A percentile compares a stretch with the other conserved stretches of the same genome.
phyloP scores from a whole-genome alignment of 352 stramenopile species.

The Globisporangium barbulae region DNA sequence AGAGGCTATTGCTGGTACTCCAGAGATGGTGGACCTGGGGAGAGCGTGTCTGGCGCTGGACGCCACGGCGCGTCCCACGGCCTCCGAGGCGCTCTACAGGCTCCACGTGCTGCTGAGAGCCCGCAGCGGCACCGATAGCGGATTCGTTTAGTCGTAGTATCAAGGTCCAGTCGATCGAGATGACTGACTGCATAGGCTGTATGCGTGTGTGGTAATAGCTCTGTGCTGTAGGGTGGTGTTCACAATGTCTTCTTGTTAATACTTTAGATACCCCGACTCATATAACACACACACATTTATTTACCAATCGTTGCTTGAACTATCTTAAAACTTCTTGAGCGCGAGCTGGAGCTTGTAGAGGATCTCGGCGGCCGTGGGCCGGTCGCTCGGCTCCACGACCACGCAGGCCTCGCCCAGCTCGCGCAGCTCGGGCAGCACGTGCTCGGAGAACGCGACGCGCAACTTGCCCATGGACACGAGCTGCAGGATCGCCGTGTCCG shows the following conservation, averaged over 20 bases:
- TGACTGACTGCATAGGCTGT: neutral
- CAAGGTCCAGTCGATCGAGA: neutral
- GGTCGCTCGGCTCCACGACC: constrained; percentile 29
- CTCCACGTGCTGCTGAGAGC: constrained; percentile 27
- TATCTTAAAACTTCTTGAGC: constrained; percentile 17
- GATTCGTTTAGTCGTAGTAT: neutral
- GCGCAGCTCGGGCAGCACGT: constrained; percentile 23
- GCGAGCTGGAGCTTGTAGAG: constrained; percentile 35
- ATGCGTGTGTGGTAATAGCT: too few relatives aligned
- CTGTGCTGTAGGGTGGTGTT: neutral
- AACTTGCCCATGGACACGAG: constrained; percentile 31
- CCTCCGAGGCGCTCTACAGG: constrained; percentile 31
- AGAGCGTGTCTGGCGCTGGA: constrained; percentile 37
- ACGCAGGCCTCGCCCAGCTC: constrained; percentile 35
- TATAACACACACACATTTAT: neutral
- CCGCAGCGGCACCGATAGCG: neutral
- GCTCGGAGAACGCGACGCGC: constrained; percentile 35
- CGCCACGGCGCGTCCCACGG: constrained; percentile 32
- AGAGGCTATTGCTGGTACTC: too few relatives aligned
- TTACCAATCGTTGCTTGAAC: neutral
- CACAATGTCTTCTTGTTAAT: neutral
- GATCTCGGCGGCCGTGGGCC: constrained; percentile 31
- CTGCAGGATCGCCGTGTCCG: constrained; percentile 38
- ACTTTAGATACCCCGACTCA: neutral
- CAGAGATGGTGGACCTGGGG: constrained; percentile 28